These are phyloP conservation scores for Selaginella tamariscina DNA, from an alignment of 75 land plant genomes.

Conservation along the genomic window DNA sequence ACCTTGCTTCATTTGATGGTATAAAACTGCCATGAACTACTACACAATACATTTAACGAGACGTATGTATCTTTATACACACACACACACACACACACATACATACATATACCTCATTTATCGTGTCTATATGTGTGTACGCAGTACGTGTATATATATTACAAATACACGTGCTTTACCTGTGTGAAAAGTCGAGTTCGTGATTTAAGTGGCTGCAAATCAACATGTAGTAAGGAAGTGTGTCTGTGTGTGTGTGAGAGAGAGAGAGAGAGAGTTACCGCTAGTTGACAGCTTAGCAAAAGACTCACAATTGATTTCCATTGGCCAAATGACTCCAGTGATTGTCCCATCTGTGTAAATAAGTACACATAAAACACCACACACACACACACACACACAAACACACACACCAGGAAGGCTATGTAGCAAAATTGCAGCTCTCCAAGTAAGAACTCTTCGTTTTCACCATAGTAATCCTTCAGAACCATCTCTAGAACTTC, in stretches of 20 bases:
- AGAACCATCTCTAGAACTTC: slow-evolving; percentile 48
- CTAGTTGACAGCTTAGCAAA: slow-evolving; percentile 56
- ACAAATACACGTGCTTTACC: slow-evolving; percentile 23
- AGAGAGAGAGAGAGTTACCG: slow-evolving; percentile 40
- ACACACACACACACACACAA: too few relatives aligned
- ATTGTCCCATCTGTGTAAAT: slow-evolving; percentile 81
- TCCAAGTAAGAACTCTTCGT: slow-evolving; percentile 66
- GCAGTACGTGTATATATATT: neutral
- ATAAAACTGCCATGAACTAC: slow-evolving; percentile 61
- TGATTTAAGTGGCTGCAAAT: slow-evolving; percentile 57
- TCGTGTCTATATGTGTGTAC: neutral
- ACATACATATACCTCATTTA: neutral
- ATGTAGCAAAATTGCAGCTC: slow-evolving; percentile 87
- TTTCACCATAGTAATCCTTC: slow-evolving; percentile 44
- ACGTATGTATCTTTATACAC: too few relatives aligned
- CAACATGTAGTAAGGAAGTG: neutral
- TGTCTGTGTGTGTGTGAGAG: slow-evolving; percentile 12
- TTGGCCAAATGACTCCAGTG: slow-evolving; percentile 88
- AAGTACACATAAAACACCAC: neutral
- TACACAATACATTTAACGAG: neutral
- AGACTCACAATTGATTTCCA: slow-evolving; percentile 88
- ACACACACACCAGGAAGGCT: slow-evolving; percentile 69
- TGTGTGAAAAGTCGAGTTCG: slow-evolving; percentile 56
- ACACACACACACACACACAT: slow-evolving; percentile 3
- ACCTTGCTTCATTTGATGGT: slow-evolving; percentile 63